Evolutionary conservation across 2,329 filamentous ascomycete species (phyloP), one percentile per base, ranked within the genome.

Genomic region (Podosphaera xanthii): DNA sequence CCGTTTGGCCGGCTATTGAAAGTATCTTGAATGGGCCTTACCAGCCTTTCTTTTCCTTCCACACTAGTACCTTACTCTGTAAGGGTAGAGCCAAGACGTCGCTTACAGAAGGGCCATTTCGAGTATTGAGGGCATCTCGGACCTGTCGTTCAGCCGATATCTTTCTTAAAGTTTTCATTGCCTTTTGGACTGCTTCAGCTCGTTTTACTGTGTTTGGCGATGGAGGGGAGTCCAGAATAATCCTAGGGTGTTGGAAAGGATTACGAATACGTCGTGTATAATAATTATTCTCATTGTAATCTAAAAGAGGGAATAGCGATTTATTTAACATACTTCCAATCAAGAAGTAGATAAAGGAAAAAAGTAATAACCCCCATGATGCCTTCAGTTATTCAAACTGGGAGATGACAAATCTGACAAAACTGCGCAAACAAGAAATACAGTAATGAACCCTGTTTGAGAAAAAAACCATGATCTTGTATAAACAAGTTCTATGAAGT

Each of bases 121-220:
- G n/a, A 7, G n/a, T 58, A 50, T 54, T 52, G 0, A 61, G 31
- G 55, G 22, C 56, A 30, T 61, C 58, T 6, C 44, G 12, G 33
- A 60, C 30, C 22, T 22, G 22, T 22, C 22, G 22, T 22, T 22
- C 22, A 22, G 22, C 22, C 22, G 22, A 22, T 22, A 14, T 61
- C 2, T 10, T 52, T 7, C 38, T 4, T 33, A 62, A 30, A 50
- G 59, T 54, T 2, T 35, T 57, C 48, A 59, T 60, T 7, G 59
- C 59, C 33, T 60, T 62, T 22, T 58, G 52, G 35, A 60, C 8
- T 6, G 61, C 53, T 5, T n/a, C n/a, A 56, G 60, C 46, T 30
- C 58, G 34, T 56, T 60, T 49, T 4, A 22, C 22, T 22, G 22
- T 22, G 22, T 22, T 22, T 22, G 22, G 22, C 22, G 22, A 22